phyloP scores from a whole-genome alignment of 176 grass and related monocot genomes.

The Aegilops sharonensis region DNA sequence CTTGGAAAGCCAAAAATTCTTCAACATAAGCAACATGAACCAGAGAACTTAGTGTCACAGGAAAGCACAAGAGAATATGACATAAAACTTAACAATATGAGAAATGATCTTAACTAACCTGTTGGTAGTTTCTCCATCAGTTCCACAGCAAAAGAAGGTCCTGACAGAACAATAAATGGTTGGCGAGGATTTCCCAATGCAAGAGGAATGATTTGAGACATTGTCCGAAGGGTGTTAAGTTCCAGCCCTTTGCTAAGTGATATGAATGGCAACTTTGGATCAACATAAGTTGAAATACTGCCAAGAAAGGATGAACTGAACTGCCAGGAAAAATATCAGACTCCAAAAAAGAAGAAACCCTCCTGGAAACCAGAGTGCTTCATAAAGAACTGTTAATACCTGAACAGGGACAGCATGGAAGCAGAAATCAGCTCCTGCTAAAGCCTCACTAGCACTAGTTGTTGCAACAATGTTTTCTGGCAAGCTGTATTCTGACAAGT shows the following conservation, averaged over 20 bases:
- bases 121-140: conserved; percentile 91
- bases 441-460: conserved; percentile 69
- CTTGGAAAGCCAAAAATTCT: background rate
- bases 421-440: conserved; percentile 86
- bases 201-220: conserved; percentile 93
- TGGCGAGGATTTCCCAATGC: conserved; percentile 65
- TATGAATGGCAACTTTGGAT: conserved; percentile 90
- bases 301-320: conserved; percentile 94
- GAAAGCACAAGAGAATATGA: background rate
- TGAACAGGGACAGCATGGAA: conserved; percentile 97
- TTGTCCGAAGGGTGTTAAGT: conserved; percentile 84
- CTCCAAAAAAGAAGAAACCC: background rate
- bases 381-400: conserved; percentile 53
- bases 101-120: conserved; percentile 43
- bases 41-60: background rate
- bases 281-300: conserved; percentile 72
- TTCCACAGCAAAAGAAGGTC: conserved; percentile 92
- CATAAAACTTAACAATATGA: background rate
- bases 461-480: conserved; percentile 87
- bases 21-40: background rate
- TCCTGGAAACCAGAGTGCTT: background rate
- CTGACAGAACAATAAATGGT: conserved; percentile 76
- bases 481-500: conserved; percentile 66
- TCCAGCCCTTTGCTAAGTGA: conserved; percentile 94
- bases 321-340: conserved; percentile 58